A percentile compares a stretch with the other conserved stretches of the same genome.
These are phyloP conservation scores for Xylariales sp. DNA, from an alignment of 2,329 filamentous ascomycete species.

Conservation along the genomic window DNA sequence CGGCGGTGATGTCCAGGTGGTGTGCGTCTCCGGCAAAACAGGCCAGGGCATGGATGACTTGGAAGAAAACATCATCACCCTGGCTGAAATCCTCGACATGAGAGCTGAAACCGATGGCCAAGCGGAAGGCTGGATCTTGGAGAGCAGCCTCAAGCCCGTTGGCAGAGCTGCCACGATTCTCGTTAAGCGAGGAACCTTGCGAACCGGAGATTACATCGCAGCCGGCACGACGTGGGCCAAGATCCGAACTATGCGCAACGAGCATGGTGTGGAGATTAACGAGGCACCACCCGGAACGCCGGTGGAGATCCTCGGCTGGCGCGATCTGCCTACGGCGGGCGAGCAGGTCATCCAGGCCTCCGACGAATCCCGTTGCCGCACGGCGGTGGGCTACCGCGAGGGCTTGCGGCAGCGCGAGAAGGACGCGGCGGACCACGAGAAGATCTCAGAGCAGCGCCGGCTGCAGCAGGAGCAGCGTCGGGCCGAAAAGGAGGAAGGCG, in stretches of 20 bases:
- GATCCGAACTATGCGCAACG: constrained; percentile 79
- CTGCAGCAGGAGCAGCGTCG: constrained; percentile 55
- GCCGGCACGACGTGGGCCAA: constrained; percentile 86
- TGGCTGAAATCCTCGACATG: constrained; percentile 87
- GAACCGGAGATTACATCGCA: constrained; percentile 75
- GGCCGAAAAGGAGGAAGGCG: constrained; percentile 44
- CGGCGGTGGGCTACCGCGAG: constrained; percentile 70
- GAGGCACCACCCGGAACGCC: constrained; percentile 84
- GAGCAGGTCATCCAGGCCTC: constrained; percentile 81
- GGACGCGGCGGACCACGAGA: constrained; percentile 72
- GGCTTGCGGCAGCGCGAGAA: constrained; percentile 68
- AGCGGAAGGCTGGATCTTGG: constrained; percentile 90
- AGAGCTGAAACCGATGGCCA: constrained; percentile 72
- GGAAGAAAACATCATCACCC: constrained; percentile 82
- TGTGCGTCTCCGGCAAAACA: constrained; percentile 89
- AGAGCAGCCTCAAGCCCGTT: constrained; percentile 80
- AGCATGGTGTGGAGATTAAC: constrained; percentile 67
- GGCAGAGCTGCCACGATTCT: constrained; percentile 87
- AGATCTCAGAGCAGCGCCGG: constrained; percentile 64
- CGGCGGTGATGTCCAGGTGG: constrained; percentile 89
- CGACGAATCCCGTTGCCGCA: constrained; percentile 73
- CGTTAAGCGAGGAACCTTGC: constrained; percentile 81
- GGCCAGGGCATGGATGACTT: constrained; percentile 87
- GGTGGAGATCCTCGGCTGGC: constrained; percentile 94
- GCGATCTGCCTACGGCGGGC: constrained; percentile 74